Evolutionary conservation across 2,329 filamentous ascomycete species (phyloP).

Genomic region (Trichoderma koningii): DNA sequence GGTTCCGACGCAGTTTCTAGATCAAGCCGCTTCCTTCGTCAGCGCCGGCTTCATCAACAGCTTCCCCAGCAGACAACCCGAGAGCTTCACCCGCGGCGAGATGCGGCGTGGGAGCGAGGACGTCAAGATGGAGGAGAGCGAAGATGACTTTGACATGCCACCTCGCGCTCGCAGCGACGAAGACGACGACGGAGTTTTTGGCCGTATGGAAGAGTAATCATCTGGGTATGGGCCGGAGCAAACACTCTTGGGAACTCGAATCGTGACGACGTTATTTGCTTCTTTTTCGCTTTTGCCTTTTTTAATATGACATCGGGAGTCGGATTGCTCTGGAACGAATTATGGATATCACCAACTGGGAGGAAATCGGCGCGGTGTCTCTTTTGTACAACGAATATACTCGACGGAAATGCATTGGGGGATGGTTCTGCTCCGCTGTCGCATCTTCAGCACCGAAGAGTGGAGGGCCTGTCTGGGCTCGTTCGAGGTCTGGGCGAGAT

Average conservation of each 20-base stretch:
- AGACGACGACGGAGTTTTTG: conserved; percentile 94
- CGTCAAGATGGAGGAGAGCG: conserved; percentile 69
- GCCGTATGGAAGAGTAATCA: conserved; percentile 84
- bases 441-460: conserved; percentile 68
- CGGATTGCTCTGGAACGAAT: conserved; percentile 40
- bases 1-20: conserved; percentile 77
- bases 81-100: conserved; percentile 66
- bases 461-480: conserved; percentile 49
- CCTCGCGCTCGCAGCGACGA: conserved; percentile 73
- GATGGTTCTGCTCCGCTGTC: conserved; percentile 64
- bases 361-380: conserved; percentile 43
- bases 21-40: conserved; percentile 58
- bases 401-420: conserved; percentile 45
- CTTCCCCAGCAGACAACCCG: conserved; percentile 61
- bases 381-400: conserved; percentile 53
- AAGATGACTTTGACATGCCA: conserved; percentile 65
- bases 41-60: conserved; percentile 64
- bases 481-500: conserved; percentile 38
- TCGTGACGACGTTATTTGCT: conserved; percentile 31
- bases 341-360: conserved; percentile 37
- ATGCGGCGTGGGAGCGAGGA: conserved; percentile 55
- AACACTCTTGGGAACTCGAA: conserved; percentile 23
- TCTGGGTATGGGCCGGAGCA: conserved; percentile 30
- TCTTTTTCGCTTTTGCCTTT: conserved; percentile 27
- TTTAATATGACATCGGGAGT: conserved; percentile 31